Evolutionary conservation across 2,329 filamentous ascomycete genomes (phyloP).

Genomic region (Cladophialophora psammophila): DNA sequence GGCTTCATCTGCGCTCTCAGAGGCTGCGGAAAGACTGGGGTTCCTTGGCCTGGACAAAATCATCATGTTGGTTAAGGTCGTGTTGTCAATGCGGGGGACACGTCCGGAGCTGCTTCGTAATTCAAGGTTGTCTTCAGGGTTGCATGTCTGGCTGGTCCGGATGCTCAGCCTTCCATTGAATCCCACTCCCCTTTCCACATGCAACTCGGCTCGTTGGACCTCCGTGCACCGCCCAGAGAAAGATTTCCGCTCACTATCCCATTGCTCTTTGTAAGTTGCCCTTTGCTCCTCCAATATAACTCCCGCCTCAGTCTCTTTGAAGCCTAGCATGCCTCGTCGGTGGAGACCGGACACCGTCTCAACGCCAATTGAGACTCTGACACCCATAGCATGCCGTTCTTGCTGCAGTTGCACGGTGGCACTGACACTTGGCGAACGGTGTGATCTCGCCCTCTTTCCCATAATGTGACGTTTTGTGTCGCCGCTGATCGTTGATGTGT

Average conservation of each 20-base stretch:
- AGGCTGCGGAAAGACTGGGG: not conserved
- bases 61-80: slow-evolving; percentile 4
- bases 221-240: not conserved
- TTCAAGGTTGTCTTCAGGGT: not conserved
- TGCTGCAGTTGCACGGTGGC: slow-evolving; percentile 6
- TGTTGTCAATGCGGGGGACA: slow-evolving; percentile 19
- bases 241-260: not conserved
- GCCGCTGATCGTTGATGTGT: not conserved
- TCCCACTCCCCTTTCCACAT: not conserved
- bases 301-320: not conserved
- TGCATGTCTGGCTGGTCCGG: slow-evolving; percentile 14
- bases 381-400: not conserved
- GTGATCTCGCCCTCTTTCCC: not conserved
- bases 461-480: not conserved
- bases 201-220: slow-evolving; percentile 2
- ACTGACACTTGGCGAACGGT: slow-evolving; percentile 1
- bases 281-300: not conserved
- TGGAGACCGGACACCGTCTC: not conserved
- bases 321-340: not conserved
- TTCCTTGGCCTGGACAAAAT: slow-evolving; percentile 1
- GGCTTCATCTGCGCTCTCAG: slow-evolving; percentile 7
- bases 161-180: slow-evolving; percentile 17
- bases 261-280: not conserved
- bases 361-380: not conserved
- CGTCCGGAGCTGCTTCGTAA: not conserved